These are phyloP conservation scores for Termitomyces sp. DNA, from an alignment of 1,284 basidiomycete genomes.

Conservation along the genomic window DNA sequence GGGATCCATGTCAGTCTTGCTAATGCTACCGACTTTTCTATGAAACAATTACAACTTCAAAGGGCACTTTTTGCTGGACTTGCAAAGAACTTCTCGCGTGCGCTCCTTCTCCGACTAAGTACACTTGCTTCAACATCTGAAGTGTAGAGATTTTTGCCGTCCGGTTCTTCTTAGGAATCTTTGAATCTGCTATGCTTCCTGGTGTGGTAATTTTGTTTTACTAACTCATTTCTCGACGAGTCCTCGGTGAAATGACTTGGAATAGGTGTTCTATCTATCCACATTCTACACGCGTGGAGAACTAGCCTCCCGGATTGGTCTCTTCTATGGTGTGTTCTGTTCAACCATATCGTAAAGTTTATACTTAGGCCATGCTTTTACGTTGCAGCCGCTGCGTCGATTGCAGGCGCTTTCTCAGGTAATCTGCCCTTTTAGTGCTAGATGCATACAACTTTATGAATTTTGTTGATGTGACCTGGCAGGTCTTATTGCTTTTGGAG, in stretches of 20 bases:
- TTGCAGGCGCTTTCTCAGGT: constrained; percentile 43
- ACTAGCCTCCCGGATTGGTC: constrained; percentile 41
- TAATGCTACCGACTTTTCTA: not conserved
- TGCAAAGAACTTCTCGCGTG: constrained; percentile 37
- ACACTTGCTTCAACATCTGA: not conserved
- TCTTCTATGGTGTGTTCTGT: constrained; percentile 36
- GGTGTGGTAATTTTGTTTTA: constrained; percentile 25
- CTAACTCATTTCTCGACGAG: not conserved
- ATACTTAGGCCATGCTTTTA: not conserved
- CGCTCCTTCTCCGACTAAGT: not conserved
- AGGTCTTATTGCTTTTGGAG: constrained; percentile 42
- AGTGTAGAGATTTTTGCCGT: constrained; percentile 39
- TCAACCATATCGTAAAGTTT: not conserved
- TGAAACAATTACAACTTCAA: not conserved
- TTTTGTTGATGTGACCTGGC: not conserved
- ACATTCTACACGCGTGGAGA: constrained; percentile 48
- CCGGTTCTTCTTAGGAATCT: constrained; percentile 41
- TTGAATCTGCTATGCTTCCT: constrained; percentile 44
- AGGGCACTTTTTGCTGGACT: constrained; percentile 37
- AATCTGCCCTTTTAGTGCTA: not conserved
- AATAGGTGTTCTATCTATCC: constrained; percentile 41
- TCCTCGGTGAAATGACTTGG: not conserved
- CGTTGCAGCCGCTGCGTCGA: constrained; percentile 33
- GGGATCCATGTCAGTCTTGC: constrained; percentile 33
- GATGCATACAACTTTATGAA: not conserved